Conservation (phyloP, 495 filamentous ascomycete genomes). For the Terfezia claveryi region DNA sequence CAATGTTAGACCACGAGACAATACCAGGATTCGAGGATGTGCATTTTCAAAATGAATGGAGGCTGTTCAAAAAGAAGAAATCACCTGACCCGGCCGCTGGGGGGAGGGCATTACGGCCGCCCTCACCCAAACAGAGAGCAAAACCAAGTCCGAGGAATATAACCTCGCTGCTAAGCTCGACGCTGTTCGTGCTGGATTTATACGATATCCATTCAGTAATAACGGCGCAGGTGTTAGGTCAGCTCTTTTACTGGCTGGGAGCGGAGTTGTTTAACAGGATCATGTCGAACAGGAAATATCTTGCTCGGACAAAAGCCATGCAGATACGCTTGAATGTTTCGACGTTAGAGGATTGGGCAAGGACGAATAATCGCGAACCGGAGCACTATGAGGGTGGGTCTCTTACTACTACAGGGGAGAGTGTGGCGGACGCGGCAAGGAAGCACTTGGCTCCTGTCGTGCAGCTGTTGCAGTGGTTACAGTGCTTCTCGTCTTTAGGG, state of each 20-base stretch:
- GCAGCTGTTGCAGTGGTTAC: slow-evolving; percentile 90
- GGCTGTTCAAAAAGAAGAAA: slow-evolving; percentile 81
- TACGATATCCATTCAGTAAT: slow-evolving; percentile 99
- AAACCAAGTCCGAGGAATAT: slow-evolving; percentile 87
- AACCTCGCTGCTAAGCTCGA: slow-evolving; percentile 89
- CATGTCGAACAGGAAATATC: slow-evolving; percentile 83
- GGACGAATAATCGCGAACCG: slow-evolving; percentile 75
- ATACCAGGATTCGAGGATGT: slow-evolving; percentile 95
- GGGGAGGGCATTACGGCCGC: slow-evolving; percentile 83
- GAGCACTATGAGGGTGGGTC: slow-evolving; percentile 91
- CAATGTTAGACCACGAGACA: slow-evolving; percentile 94
- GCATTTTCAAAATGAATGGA: slow-evolving; percentile 95
- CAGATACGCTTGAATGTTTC: slow-evolving; percentile 99
- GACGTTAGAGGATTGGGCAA: slow-evolving; percentile 83
- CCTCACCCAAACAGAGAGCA: slow-evolving; percentile 80
- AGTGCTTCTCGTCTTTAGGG: slow-evolving; percentile 90
- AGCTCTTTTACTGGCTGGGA: slow-evolving; percentile 89
- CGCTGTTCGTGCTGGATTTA: slow-evolving; percentile 87
- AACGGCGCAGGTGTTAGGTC: slow-evolving; percentile 70
- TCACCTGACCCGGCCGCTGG: slow-evolving; percentile 58
- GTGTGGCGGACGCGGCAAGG: slow-evolving; percentile 56
- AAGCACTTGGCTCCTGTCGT: slow-evolving; percentile 76
- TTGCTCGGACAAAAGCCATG: slow-evolving; percentile 96
- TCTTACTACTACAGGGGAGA: slow-evolving; percentile 67
- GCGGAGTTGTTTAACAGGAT: slow-evolving; percentile 96